Conservation (phyloP, 805 yeast genomes). For the Lipomyces orientalis region DNA sequence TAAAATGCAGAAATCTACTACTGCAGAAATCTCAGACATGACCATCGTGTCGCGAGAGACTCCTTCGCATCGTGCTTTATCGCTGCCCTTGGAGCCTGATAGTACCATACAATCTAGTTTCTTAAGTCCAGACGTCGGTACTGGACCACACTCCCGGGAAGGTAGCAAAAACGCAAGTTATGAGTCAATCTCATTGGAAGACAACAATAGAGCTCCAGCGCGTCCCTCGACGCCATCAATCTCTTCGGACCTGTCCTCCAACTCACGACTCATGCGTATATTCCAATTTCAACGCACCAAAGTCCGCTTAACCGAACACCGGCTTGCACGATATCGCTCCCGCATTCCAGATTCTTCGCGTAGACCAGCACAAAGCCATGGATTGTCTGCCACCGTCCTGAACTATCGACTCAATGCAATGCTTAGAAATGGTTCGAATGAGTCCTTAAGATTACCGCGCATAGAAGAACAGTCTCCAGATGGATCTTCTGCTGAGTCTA, state of each 20-base stretch:
- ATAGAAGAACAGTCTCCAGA: slow-evolving; percentile 6
- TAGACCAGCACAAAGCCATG: slow-evolving; percentile 3
- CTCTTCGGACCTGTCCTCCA: not conserved
- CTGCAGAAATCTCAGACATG: not conserved
- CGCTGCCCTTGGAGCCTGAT: not conserved
- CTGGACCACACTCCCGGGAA: not conserved
- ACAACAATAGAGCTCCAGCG: not conserved
- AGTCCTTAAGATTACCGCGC: slow-evolving; percentile 1
- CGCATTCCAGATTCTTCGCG: slow-evolving; percentile 2
- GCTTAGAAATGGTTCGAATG: slow-evolving; percentile 1
- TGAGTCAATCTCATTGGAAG: not conserved
- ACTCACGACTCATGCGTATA: slow-evolving; percentile 3
- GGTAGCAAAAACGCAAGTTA: not conserved
- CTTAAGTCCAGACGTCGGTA: not conserved
- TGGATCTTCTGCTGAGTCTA: slow-evolving; percentile 4
- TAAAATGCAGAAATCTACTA: not conserved
- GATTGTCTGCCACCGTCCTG: slow-evolving; percentile 1
- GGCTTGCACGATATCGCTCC: not conserved
- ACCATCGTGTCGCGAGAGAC: not conserved
- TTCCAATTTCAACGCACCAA: slow-evolving; percentile 9
- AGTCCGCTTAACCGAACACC: slow-evolving; percentile 4
- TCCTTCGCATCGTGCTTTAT: not conserved
- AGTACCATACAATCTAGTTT: not conserved
- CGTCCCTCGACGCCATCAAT: slow-evolving; percentile 1
- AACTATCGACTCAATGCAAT: slow-evolving; percentile 6